These are phyloP conservation scores for Polytrichum commune DNA, from an alignment of 225 moss, liverwort and hornwort genomes.

Conservation along the genomic window DNA sequence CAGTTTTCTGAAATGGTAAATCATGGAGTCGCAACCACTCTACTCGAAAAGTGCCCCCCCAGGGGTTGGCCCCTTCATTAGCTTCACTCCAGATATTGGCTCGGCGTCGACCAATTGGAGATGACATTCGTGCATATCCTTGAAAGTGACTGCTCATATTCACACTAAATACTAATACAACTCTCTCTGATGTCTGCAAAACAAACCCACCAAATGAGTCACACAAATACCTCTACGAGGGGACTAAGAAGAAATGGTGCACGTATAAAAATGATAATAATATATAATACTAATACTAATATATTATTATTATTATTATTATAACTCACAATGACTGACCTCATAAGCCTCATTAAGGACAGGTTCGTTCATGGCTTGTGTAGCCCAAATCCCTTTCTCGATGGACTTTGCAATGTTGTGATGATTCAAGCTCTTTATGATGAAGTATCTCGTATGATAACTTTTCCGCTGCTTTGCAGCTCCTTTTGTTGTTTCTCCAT, in stretches of 20 bases:
- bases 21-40: constrained; percentile 95
- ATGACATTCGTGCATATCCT: constrained; percentile 96
- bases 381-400: constrained; percentile 99
- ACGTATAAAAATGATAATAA: not conserved
- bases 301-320: too few relatives aligned
- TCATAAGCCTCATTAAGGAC: constrained; percentile 97
- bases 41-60: constrained; percentile 97
- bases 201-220: constrained; percentile 5
- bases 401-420: constrained; percentile 98
- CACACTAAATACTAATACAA: constrained; percentile 92
- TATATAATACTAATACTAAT: too few relatives aligned
- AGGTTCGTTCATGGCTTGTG: constrained; percentile 99
- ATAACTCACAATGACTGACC: constrained; percentile 42
- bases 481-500: constrained; percentile 38
- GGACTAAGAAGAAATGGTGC: constrained; percentile 14
- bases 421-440: constrained; percentile 99
- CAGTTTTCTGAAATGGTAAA: constrained; percentile 94
- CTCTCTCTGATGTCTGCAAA: constrained; percentile 80
- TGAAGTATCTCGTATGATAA: constrained; percentile 77
- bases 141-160: constrained; percentile 99
- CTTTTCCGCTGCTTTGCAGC: constrained; percentile 51
- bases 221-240: not conserved
- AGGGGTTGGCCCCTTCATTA: constrained; percentile 94
- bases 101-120: constrained; percentile 91
- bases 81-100: constrained; percentile 98